Percentiles rank a stretch among this genome's conserved stretches.
Evolutionary conservation across 495 filamentous ascomycete genomes (phyloP).

Genomic region (Podospora sp.): DNA sequence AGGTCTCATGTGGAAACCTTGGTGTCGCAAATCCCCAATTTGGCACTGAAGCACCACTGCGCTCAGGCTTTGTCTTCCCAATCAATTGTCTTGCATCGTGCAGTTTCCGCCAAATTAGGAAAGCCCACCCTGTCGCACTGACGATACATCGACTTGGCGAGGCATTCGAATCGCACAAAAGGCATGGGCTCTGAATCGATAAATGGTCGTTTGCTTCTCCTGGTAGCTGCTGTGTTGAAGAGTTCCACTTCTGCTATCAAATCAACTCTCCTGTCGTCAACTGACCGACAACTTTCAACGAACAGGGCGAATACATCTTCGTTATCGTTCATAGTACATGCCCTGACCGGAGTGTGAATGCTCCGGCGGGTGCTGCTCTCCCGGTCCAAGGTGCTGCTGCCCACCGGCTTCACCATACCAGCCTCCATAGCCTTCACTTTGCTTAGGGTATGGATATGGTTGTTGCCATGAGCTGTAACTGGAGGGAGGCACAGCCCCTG

Average conservation of each 20-base stretch:
- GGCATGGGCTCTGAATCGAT: slow-evolving; percentile 14
- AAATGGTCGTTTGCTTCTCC: slow-evolving; percentile 1
- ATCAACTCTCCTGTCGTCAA: slow-evolving; percentile 6
- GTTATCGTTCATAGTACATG: slow-evolving; percentile 39
- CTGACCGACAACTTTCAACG: not conserved
- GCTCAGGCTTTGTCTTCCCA: slow-evolving; percentile 34
- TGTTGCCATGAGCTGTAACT: slow-evolving; percentile 49
- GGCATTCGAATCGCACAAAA: not conserved
- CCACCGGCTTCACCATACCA: slow-evolving; percentile 46
- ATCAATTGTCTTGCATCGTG: slow-evolving; percentile 30
- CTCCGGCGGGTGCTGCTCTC: slow-evolving; percentile 34
- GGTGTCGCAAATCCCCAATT: slow-evolving; percentile 38
- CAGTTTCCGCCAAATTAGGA: slow-evolving; percentile 24
- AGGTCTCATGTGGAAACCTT: slow-evolving; percentile 28
- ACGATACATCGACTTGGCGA: slow-evolving; percentile 14
- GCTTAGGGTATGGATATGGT: slow-evolving; percentile 46
- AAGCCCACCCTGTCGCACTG: slow-evolving; percentile 22
- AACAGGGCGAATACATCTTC: not conserved
- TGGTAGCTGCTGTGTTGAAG: not conserved
- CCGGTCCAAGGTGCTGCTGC: slow-evolving; percentile 30
- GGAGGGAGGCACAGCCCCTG: slow-evolving; percentile 43
- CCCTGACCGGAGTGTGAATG: slow-evolving; percentile 33
- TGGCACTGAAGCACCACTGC: slow-evolving; percentile 27
- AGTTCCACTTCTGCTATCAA: not conserved
- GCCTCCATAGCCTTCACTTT: slow-evolving; percentile 39